These are phyloP conservation scores for Leptographium wingfieldii DNA, from an alignment of 2,329 filamentous ascomycete species.

Conservation along the genomic window DNA sequence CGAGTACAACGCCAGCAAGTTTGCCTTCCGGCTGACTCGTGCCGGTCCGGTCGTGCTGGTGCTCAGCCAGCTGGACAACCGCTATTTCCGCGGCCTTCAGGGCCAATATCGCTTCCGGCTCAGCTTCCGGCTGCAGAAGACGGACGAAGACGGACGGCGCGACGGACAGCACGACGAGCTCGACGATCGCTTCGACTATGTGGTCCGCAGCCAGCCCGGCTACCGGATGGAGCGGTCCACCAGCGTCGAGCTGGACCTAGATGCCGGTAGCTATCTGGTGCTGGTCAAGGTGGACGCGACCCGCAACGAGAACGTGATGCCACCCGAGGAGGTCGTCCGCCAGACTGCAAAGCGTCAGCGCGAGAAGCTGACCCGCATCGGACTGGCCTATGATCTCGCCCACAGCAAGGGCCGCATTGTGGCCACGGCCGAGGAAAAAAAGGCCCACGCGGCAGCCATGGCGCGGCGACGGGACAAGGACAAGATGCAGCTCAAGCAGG, in stretches of 20 bases:
- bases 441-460: slow-evolving; percentile 32
- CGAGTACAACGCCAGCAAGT: slow-evolving; percentile 48
- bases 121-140: slow-evolving; percentile 25
- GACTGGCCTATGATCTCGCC: slow-evolving; percentile 45
- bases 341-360: slow-evolving; percentile 36
- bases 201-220: slow-evolving; percentile 45
- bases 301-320: slow-evolving; percentile 27
- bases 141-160: slow-evolving; percentile 23
- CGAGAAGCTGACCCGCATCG: slow-evolving; percentile 46
- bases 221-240: slow-evolving; percentile 47
- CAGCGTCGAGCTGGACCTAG: slow-evolving; percentile 45
- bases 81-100: slow-evolving; percentile 48
- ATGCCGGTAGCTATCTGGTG: slow-evolving; percentile 43
- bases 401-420: slow-evolving; percentile 44
- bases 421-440: slow-evolving; percentile 35
- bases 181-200: slow-evolving; percentile 30
- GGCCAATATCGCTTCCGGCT: slow-evolving; percentile 42
- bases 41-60: slow-evolving; percentile 46
- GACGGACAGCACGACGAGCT: neutral
- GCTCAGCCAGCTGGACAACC: slow-evolving; percentile 47
- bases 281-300: slow-evolving; percentile 42
- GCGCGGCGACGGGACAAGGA: slow-evolving; percentile 31
- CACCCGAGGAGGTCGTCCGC: slow-evolving; percentile 45
- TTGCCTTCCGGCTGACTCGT: slow-evolving; percentile 42
- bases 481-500: slow-evolving; percentile 32